Percentiles rank a stretch among this genome's conserved stretches.
phyloP scores from a whole-genome alignment of 352 stramenopile species.

The Phytophthora macrochlamydospora region DNA sequence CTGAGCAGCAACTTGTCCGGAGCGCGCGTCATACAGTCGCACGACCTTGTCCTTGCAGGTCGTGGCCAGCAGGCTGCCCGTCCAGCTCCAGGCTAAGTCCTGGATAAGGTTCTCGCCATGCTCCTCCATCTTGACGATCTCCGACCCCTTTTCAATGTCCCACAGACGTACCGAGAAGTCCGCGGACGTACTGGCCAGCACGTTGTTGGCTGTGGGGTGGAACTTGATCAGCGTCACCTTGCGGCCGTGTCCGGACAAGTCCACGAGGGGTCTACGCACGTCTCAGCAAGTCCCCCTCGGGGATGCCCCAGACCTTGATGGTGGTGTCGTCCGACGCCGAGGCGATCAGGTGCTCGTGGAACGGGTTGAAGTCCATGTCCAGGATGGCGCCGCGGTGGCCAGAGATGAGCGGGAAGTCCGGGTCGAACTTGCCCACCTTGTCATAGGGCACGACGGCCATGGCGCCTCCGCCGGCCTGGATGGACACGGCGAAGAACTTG shows the following conservation, averaged over 20 bases:
- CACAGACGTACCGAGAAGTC: conserved; percentile 98
- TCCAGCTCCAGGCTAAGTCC: conserved; percentile 98
- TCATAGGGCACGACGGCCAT: conserved; percentile 96
- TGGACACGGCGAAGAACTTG: conserved; percentile 99
- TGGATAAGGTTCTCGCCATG: conserved; percentile 94
- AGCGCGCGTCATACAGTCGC: conserved; percentile 96
- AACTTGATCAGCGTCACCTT: conserved; percentile 99
- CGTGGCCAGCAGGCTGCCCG: conserved; percentile 93
- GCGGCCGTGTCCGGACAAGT: conserved; percentile 94
- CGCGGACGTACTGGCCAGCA: conserved; percentile 94
- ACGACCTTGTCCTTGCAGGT: conserved; percentile 99
- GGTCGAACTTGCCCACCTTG: conserved; percentile 94
- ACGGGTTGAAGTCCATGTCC: conserved; percentile 99
- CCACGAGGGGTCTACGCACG: conserved; percentile 96
- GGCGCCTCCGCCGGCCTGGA: conserved; percentile 86
- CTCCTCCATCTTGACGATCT: conserved; percentile 90
- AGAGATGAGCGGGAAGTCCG: conserved; percentile 93
- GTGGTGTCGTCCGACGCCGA: conserved; percentile 97
- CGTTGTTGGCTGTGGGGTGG: conserved; percentile 97
- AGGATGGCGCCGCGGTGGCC: conserved; percentile 96
- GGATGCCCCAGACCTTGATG: conserved; percentile 98
- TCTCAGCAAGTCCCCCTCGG: conserved; percentile 93
- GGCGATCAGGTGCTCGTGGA: conserved; percentile 96
- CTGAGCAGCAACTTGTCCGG: conserved; percentile 69
- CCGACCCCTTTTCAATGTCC: conserved; percentile 97